A percentile compares a stretch with the other conserved stretches of the same genome.
phyloP scores from a whole-genome alignment of 352 stramenopile species.

The Pythium phragmitis region DNA sequence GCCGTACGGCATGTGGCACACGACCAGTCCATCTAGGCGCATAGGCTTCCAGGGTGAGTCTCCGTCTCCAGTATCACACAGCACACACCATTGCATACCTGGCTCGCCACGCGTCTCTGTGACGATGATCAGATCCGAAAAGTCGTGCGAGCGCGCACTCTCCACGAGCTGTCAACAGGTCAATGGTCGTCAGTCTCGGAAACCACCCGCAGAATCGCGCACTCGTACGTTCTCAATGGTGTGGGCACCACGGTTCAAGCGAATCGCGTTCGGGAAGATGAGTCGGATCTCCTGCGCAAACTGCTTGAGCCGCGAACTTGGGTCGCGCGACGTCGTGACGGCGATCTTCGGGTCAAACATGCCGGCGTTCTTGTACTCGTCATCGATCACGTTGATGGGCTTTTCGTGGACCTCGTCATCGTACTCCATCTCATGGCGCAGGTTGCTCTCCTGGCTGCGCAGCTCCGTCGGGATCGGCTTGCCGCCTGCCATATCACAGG shows the following conservation, averaged over 20 bases:
- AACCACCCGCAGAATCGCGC: not conserved
- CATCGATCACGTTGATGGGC: constrained; percentile 93
- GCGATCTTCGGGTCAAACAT: constrained; percentile 97
- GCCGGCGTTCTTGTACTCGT: constrained; percentile 99
- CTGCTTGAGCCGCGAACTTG: constrained; percentile 97
- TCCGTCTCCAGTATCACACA: constrained; percentile 1
- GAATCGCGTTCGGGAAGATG: constrained; percentile 97
- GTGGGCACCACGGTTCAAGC: constrained; percentile 96
- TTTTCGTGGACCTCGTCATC: constrained; percentile 90
- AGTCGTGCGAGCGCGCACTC: constrained; percentile 94
- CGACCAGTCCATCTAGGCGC: constrained; percentile 92
- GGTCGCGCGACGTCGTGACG: constrained; percentile 97
- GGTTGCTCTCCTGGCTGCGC: constrained; percentile 88
- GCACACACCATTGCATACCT: constrained; percentile 29
- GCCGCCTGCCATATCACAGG: constrained; percentile 35
- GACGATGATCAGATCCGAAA: constrained; percentile 98
- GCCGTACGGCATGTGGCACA: constrained; percentile 98
- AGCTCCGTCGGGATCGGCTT: constrained; percentile 98
- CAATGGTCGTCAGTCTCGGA: not conserved
- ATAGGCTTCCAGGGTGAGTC: not conserved
- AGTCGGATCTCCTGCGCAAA: constrained; percentile 99
- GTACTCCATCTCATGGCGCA: constrained; percentile 92
- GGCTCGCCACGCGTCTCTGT: constrained; percentile 99
- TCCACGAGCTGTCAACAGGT: constrained; percentile 90
- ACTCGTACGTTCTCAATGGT: constrained; percentile 84